These are phyloP conservation scores for Emergomyces orientalis DNA, from an alignment of 2,329 filamentous ascomycete species.

Conservation along the genomic window DNA sequence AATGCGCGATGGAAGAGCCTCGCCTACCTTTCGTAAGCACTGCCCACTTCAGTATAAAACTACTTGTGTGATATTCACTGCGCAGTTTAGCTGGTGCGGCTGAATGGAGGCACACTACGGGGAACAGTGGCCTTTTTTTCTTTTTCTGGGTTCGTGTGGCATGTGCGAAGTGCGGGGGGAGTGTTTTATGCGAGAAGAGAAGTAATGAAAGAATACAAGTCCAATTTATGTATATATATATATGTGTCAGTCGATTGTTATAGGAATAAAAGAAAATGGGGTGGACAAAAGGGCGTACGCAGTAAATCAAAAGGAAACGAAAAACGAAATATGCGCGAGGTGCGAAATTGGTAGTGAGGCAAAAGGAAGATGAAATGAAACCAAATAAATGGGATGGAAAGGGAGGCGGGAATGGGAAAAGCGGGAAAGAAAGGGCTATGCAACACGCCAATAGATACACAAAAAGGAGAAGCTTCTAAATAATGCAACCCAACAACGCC, in stretches of 20 bases:
- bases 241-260: background rate
- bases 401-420: no score
- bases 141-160: background rate
- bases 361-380: background rate
- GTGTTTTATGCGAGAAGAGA: background rate
- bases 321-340: background rate
- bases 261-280: background rate
- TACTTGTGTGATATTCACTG: background rate
- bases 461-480: background rate
- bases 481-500: background rate
- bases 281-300: background rate
- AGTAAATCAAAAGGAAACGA: background rate
- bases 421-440: background rate
- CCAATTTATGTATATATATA: slow-evolving; percentile 2
- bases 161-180: background rate
- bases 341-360: background rate
- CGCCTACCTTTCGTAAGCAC: no score
- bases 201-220: background rate
- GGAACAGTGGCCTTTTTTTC: background rate
- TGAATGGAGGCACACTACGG: background rate
- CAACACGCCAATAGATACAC: background rate
- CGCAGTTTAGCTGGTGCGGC: background rate
- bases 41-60: background rate
- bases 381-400: background rate
- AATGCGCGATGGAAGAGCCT: background rate